Evolutionary conservation across 2,329 filamentous ascomycete species (phyloP), one percentile per base, ranked within the genome.

Genomic region (Ceratocystiopsis brevicomis): DNA sequence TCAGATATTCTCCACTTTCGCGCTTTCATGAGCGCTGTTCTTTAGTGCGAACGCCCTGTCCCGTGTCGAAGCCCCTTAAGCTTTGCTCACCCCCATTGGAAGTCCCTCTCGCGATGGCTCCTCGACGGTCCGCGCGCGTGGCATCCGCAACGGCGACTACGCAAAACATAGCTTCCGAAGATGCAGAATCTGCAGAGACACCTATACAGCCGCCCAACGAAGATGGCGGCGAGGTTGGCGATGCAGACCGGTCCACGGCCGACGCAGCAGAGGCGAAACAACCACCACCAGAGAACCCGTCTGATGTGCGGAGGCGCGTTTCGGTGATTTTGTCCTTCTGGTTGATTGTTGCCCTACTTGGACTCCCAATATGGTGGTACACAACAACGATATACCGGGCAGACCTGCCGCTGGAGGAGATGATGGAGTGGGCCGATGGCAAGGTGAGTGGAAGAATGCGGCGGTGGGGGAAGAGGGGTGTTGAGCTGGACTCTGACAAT

Each of bases 351-450:
- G 57, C 93, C 8, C 71, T 80, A 30, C 63, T 98, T 6, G 90
- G 90, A 3, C 59, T 98, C 50, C 90, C 90, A 45, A 79, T 93
- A 71, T 98, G 90, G 90, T 92, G 85, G 77, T 78, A 77, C 59
- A 96, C 90, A 0, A 98, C 90, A 4, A 81, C 82, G 0, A 93
- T 96, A 44, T 87, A 93, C 59, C 75, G 90, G 44, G 87, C 88
- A 13, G 71, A 77, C 38, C 64, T 98, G 52, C 90, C 90, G 6
- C 60, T 95, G 51, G 71, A 81, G 55, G 72, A 78, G 44, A 98
- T 98, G 90, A 73, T 81, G 51, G 73, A 81, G 48, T 96, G 90
- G 88, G 82, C 85, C 11, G 82, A 92, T 54, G 86, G 86, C 50
- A 84, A 81, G 70, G 87, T 92, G 59, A 48, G 63, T 21, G 13